Evolutionary conservation across 805 yeast species (phyloP).

Genomic region (Nakazawaea sp.): DNA sequence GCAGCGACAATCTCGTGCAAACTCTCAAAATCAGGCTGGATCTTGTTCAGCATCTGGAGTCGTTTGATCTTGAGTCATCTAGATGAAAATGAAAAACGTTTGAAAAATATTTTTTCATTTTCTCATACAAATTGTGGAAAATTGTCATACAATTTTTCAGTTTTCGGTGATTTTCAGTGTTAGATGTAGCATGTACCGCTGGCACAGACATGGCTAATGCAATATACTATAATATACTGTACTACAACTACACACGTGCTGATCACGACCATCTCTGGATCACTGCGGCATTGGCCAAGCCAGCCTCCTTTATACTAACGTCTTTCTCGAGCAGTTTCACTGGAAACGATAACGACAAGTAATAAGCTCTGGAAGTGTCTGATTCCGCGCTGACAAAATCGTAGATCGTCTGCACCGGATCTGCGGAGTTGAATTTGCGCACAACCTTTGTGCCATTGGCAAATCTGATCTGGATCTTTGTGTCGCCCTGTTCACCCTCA

Average conservation of each 20-base stretch:
- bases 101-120: too few species aligned
- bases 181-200: too few species aligned
- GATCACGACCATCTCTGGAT: conserved; percentile 81
- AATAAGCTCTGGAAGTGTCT: conserved; percentile 42
- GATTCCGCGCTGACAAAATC: conserved; percentile 52
- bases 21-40: conserved; percentile 48
- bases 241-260: too few species aligned
- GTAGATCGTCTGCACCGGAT: conserved; percentile 59
- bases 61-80: too few species aligned
- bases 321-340: conserved; percentile 58
- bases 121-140: too few species aligned
- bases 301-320: conserved; percentile 63
- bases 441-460: conserved; percentile 73
- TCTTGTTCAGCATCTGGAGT: conserved; percentile 15
- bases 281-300: conserved; percentile 75
- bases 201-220: too few species aligned
- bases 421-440: conserved; percentile 56
- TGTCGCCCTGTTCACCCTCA: conserved; percentile 50
- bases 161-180: too few species aligned
- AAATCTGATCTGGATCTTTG: conserved; percentile 73
- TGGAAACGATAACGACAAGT: conserved; percentile 77
- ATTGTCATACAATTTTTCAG: too few species aligned
- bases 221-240: too few species aligned
- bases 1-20: conserved; percentile 31
- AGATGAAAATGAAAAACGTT: too few species aligned